Evolutionary conservation across 1,284 basidiomycete species (phyloP).

Genomic region (Sparassis latifolia): DNA sequence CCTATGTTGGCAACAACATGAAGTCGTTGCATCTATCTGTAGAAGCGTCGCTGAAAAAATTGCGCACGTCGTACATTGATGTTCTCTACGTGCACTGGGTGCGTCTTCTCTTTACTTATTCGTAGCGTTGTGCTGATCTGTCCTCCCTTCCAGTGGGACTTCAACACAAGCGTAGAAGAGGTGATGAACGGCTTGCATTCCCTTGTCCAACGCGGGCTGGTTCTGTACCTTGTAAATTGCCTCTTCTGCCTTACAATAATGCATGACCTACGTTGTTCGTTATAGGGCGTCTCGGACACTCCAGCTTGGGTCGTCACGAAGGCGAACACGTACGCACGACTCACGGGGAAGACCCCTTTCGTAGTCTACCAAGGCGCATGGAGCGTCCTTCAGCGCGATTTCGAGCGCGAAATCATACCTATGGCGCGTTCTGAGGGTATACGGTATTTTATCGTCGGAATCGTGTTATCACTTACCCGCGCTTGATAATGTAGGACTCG

Average conservation of each 20-base stretch:
- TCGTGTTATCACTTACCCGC: neutral
- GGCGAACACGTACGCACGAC: conserved; percentile 44
- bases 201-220: conserved; percentile 36
- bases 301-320: conserved; percentile 48
- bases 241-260: neutral
- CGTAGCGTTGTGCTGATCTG: neutral
- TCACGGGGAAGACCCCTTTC: conserved; percentile 40
- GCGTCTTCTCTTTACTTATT: neutral
- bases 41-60: conserved; percentile 44
- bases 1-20: conserved; percentile 42
- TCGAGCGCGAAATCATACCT: conserved; percentile 48
- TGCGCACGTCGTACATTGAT: conserved; percentile 50
- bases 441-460: neutral
- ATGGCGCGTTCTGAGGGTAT: conserved; percentile 39
- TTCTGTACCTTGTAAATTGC: conserved; percentile 35
- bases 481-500: conserved; percentile 26
- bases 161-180: conserved; percentile 37
- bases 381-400: conserved; percentile 36
- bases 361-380: conserved; percentile 45
- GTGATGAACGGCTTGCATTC: conserved; percentile 44
- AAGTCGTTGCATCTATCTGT: conserved; percentile 41
- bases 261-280: neutral
- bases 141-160: conserved; percentile 31
- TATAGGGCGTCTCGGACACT: conserved; percentile 32
- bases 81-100: conserved; percentile 46